Base-by-base conservation (phyloP, 2,329 filamentous ascomycete species). In the Alternaria viburni region DNA sequence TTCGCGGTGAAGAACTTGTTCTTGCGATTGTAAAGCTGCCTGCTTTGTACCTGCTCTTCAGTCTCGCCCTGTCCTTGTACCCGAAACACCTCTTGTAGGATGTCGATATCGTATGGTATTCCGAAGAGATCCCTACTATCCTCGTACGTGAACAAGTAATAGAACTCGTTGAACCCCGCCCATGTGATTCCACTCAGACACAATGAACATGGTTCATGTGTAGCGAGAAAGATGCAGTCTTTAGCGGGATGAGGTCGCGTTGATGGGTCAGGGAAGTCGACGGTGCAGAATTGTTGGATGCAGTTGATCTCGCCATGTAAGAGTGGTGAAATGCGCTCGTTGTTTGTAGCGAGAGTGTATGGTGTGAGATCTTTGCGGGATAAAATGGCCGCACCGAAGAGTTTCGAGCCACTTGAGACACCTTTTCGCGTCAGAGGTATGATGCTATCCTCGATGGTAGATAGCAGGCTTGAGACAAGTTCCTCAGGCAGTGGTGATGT, bases 271-370 rank as follows among this genome's bases (percentile, higher is more conserved):
- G 69, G 66, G 21, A 60, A 70, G 44, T 69, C 64, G 44, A 61
- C 41, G 1, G 81, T 80, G 76, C 86, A 88, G 79, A 88, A 88
- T 30, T 83, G 77, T 69, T 87, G 86, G 75, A 88, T 87, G 80
- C 86, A 88, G 74, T 87, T 86, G 74, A 88, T 87, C 68, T 88
- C 86, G 64, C 86, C 86, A 73, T 88, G 86, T 9, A 88, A 80
- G 5, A 88, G 80, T 2, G 86, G 86, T 5, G 86, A 88, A 1
- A 73, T 74, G 11, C 81, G 81, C 73, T 88, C 86, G 74, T 88
- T 84, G 79, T 88, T 88, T 49, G 85, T 88, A 10, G 86, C 81
- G 6, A 86, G 82, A 0, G 84, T 86, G 13, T 85, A 74, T 3
- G 83, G 79, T 0, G 67, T 47, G 6, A 88, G 81, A 15, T 71